Evolutionary conservation across 1,284 basidiomycete genomes (phyloP).

Genomic region (Mycena sp.): DNA sequence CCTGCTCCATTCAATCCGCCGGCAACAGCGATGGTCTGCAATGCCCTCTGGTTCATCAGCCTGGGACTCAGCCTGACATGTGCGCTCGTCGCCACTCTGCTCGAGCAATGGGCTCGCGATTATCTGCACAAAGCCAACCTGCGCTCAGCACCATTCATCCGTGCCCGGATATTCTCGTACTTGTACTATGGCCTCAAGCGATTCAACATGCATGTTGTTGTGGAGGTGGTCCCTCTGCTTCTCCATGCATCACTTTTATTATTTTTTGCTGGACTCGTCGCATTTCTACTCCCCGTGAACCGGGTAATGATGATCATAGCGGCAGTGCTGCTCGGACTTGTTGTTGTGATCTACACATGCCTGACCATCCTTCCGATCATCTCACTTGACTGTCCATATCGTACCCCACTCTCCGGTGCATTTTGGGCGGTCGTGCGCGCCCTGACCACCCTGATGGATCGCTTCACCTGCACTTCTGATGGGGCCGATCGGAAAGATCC

Average conservation of each 20-base stretch:
- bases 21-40: no score
- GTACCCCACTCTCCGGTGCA: not conserved
- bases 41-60: no score
- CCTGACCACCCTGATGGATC: not conserved
- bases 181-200: conserved; percentile 14
- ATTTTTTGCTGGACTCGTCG: conserved; percentile 50
- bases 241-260: conserved; percentile 51
- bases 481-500: not conserved
- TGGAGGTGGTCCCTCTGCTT: conserved; percentile 40
- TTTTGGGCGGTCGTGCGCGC: not conserved
- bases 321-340: conserved; percentile 38
- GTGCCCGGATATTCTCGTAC: conserved; percentile 6
- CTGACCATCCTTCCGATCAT: conserved; percentile 35
- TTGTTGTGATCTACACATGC: conserved; percentile 40
- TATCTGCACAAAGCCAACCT: conserved; percentile 1
- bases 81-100: conserved; percentile 14
- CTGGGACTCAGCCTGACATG: conserved; percentile 15
- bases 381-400: conserved; percentile 8
- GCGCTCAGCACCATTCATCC: conserved; percentile 2
- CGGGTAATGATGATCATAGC: conserved; percentile 39
- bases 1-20: no score
- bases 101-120: conserved; percentile 21
- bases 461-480: not conserved
- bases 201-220: conserved; percentile 17
- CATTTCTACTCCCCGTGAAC: conserved; percentile 47